phyloP scores from a whole-genome alignment of 148 eudicot species.

The Silene uniflora region DNA sequence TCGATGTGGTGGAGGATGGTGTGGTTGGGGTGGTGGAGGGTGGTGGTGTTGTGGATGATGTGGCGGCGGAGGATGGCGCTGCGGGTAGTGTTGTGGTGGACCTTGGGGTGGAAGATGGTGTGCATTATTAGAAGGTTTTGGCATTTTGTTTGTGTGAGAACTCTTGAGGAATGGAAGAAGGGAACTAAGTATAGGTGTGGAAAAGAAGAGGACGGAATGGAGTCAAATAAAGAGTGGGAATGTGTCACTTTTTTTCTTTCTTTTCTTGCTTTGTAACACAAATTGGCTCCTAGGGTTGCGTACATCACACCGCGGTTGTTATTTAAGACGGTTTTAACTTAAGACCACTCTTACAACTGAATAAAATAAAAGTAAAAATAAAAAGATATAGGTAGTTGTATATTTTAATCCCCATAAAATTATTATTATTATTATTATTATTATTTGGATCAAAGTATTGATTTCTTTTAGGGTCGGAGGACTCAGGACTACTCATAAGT shows the following conservation, averaged over 20 bases:
- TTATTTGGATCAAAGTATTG: too few species aligned
- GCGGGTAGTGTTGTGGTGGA: neutral
- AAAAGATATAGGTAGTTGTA: too few species aligned
- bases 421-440: too few species aligned
- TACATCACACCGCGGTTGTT: too few species aligned
- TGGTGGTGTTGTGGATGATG: neutral
- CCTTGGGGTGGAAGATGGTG: neutral
- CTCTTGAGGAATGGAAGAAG: too few species aligned
- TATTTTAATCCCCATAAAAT: too few species aligned
- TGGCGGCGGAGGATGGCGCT: slow-evolving; percentile 8
- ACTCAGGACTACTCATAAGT: too few species aligned
- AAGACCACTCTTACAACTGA: too few species aligned
- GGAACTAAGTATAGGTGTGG: neutral
- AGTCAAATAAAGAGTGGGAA: slow-evolving; percentile 24
- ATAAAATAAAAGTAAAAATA: too few species aligned
- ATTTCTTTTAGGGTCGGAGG: too few species aligned
- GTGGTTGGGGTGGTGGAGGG: slow-evolving; percentile 14
- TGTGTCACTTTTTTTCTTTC: slow-evolving; percentile 23
- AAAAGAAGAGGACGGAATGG: slow-evolving; percentile 17
- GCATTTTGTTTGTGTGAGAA: neutral
- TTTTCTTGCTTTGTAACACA: neutral
- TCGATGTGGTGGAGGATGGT: neutral
- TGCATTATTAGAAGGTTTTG: slow-evolving; percentile 5
- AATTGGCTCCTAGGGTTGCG: too few species aligned
- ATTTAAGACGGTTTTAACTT: too few species aligned